phyloP scores from a whole-genome alignment of 2,329 filamentous ascomycete species.

The Monilinia fructigena region DNA sequence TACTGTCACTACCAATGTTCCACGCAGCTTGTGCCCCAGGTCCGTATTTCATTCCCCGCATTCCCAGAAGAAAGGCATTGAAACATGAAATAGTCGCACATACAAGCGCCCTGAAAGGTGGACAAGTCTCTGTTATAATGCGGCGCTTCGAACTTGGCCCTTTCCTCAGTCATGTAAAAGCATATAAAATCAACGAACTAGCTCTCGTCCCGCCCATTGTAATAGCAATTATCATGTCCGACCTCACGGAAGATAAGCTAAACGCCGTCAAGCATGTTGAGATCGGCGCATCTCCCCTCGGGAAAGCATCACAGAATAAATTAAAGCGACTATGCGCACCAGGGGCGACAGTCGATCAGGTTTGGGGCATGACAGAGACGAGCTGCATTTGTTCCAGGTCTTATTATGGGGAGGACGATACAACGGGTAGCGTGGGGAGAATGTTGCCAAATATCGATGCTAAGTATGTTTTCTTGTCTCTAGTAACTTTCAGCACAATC shows the following conservation, averaged over 20 bases:
- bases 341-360: constrained; percentile 46
- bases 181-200: constrained; percentile 65
- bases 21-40: constrained; percentile 70
- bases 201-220: constrained; percentile 73
- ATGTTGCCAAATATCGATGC: constrained; percentile 43
- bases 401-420: constrained; percentile 49
- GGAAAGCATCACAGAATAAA: constrained; percentile 43
- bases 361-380: constrained; percentile 56
- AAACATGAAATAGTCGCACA: constrained; percentile 53
- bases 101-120: constrained; percentile 52
- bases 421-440: constrained; percentile 50
- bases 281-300: constrained; percentile 51
- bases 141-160: constrained; percentile 67
- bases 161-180: constrained; percentile 66
- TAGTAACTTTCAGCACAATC: not conserved
- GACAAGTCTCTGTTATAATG: constrained; percentile 55
- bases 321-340: constrained; percentile 45
- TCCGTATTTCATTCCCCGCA: not conserved
- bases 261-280: constrained; percentile 54
- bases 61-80: not conserved
- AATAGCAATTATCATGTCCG: constrained; percentile 53
- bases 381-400: constrained; percentile 32
- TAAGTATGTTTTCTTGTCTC: constrained; percentile 29
- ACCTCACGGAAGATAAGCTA: constrained; percentile 41
- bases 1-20: constrained; percentile 52